Evolutionary conservation across 768 basidiomycete genomes (phyloP).

Genomic region (Lenzites betulinus): DNA sequence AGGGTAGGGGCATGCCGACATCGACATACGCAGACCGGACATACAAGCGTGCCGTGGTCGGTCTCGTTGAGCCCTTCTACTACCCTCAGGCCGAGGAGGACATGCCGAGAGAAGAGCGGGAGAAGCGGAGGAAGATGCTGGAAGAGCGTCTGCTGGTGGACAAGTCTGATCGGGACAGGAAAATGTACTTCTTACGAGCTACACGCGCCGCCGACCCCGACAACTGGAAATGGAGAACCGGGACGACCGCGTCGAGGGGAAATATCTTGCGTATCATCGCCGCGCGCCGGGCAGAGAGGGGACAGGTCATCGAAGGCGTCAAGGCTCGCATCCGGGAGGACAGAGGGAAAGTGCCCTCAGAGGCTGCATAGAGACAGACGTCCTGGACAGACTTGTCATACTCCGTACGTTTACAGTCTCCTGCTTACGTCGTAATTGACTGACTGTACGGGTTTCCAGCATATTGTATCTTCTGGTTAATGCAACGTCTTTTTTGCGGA

Average conservation of each 20-base stretch:
- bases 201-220: slow-evolving; percentile 3
- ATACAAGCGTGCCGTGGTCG: slow-evolving; percentile 92
- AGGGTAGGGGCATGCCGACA: slow-evolving; percentile 19
- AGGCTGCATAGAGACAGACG: not conserved
- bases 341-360: slow-evolving; percentile 12
- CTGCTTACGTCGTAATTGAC: not conserved
- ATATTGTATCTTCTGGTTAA: not conserved
- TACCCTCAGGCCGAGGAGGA: slow-evolving; percentile 83
- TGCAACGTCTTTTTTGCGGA: not conserved
- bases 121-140: slow-evolving; percentile 59
- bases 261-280: slow-evolving; percentile 56
- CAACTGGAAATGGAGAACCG: slow-evolving; percentile 43
- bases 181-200: slow-evolving; percentile 35
- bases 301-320: slow-evolving; percentile 41
- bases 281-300: slow-evolving; percentile 45
- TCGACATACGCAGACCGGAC: slow-evolving; percentile 43
- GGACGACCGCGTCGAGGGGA: slow-evolving; percentile 41
- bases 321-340: slow-evolving; percentile 34
- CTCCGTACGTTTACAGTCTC: not conserved
- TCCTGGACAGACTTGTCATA: not conserved
- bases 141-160: slow-evolving; percentile 53
- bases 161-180: slow-evolving; percentile 21
- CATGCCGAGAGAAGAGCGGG: slow-evolving; percentile 60
- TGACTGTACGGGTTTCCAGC: not conserved
- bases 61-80: slow-evolving; percentile 91